Evolutionary conservation across 768 basidiomycete genomes (phyloP), one percentile per base, ranked within the genome.

Genomic region (Tulasnella sp.): DNA sequence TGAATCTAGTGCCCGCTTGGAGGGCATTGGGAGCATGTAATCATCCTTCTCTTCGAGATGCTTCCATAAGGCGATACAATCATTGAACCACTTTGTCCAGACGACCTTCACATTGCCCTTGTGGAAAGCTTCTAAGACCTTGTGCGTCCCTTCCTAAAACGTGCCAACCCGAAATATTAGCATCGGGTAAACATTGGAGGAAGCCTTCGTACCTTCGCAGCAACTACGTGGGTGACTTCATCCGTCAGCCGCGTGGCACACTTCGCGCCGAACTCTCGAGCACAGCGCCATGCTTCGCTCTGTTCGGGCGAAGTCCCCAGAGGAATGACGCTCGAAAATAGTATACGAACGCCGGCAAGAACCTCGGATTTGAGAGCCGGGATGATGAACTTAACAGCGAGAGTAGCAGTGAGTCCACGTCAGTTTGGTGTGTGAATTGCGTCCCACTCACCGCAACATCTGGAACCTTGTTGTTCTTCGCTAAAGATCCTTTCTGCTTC

Each of bases 311-410:
- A 88, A 3, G 91, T 92, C 82, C 95, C 93, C n/a, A 97, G 89
- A 5, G 97, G 96, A 78, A 99, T 96, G 56, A 99, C 91, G 79
- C 96, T 95, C 1, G 97, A 98, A 85, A 99, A 99, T 46, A 97
- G 88, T 42, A 99, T 89, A 83, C 93, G 91, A 39, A 92, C 89
- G 39, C 93, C 94, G 46, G 89, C 88, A n/a, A 99, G 88, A 0
- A 94, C 92, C 82, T 90, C 89, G 34, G 87, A 84, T 76, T 97
- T 92, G 85, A 97, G 88, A 77, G 88, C 87, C 19, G 95, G 94
- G 75, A 99, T 97, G 81, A 99, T 98, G 76, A 85, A 86, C 97
- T 98, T 44, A 5, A 34, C 21, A 31, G n/a, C 18, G 9, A 77
- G 52, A 21, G 52, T 12, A 5, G 38, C 8, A 42, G 52, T 38